These are phyloP conservation scores for Neophaeococcomyces aloes DNA, from an alignment of 2,329 filamentous ascomycete species.

Conservation along the genomic window DNA sequence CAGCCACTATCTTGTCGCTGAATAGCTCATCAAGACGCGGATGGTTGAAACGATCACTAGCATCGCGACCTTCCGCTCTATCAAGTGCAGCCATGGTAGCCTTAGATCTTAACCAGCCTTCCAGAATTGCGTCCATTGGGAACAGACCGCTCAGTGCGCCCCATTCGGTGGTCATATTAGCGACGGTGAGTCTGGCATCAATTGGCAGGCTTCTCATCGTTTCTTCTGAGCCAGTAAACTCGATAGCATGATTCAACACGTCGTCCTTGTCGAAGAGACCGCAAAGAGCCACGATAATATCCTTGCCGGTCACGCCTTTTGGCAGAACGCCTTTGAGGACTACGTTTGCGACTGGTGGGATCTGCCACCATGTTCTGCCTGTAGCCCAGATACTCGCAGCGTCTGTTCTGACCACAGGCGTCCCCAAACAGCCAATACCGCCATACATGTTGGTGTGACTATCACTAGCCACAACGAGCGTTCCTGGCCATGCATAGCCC, in stretches of 20 bases:
- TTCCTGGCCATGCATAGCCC: slow-evolving; percentile 75
- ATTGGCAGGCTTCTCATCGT: slow-evolving; percentile 63
- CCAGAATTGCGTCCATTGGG: slow-evolving; percentile 64
- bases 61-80: slow-evolving; percentile 37
- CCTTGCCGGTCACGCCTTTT: slow-evolving; percentile 77
- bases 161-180: slow-evolving; percentile 31
- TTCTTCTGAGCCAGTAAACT: slow-evolving; percentile 71
- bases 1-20: slow-evolving; percentile 55
- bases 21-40: slow-evolving; percentile 62
- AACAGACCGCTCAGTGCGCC: slow-evolving; percentile 58
- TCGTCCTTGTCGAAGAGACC: slow-evolving; percentile 78
- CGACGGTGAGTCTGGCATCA: slow-evolving; percentile 57
- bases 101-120: slow-evolving; percentile 65
- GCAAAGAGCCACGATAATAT: slow-evolving; percentile 83
- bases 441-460: slow-evolving; percentile 75
- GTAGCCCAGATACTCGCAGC: slow-evolving; percentile 80
- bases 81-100: slow-evolving; percentile 59
- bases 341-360: slow-evolving; percentile 73
- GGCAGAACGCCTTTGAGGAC: slow-evolving; percentile 67
- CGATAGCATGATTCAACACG: slow-evolving; percentile 81
- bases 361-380: slow-evolving; percentile 74
- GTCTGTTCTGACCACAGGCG: slow-evolving; percentile 75
- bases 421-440: slow-evolving; percentile 62
- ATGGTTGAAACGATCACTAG: slow-evolving; percentile 58
- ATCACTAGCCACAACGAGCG: slow-evolving; percentile 62